Conservation (phyloP, 108 stramenopile species). For the Skeletonema grethae region DNA sequence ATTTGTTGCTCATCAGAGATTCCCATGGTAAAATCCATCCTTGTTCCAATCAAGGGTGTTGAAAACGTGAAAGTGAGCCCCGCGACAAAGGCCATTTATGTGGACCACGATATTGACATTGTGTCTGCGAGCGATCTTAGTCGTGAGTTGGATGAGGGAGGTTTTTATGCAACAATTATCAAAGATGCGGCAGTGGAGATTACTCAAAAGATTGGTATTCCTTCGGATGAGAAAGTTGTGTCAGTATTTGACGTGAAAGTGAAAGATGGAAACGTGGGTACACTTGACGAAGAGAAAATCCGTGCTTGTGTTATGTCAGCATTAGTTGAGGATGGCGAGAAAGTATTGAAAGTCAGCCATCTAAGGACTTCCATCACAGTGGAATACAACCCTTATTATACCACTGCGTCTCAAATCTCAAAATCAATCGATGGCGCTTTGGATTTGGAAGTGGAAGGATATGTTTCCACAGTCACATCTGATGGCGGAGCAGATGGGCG, state of each 20-base stretch:
- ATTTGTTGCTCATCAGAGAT: slow-evolving; percentile 70
- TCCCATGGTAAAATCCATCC: slow-evolving; percentile 44
- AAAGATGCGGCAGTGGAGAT: slow-evolving; percentile 41
- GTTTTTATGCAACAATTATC: slow-evolving; percentile 50
- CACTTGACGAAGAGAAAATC: neutral
- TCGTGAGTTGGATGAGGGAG: slow-evolving; percentile 44
- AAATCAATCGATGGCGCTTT: slow-evolving; percentile 33
- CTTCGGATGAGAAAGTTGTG: slow-evolving; percentile 19
- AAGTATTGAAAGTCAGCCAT: slow-evolving; percentile 18
- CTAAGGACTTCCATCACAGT: slow-evolving; percentile 38
- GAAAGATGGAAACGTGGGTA: slow-evolving; percentile 31
- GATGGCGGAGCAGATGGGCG: slow-evolving; percentile 35
- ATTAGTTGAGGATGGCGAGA: neutral
- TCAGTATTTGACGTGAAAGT: slow-evolving; percentile 36
- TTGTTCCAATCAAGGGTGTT: slow-evolving; percentile 50
- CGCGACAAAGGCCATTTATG: slow-evolving; percentile 56
- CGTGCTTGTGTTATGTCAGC: slow-evolving; percentile 9
- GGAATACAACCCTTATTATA: slow-evolving; percentile 36
- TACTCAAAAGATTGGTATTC: slow-evolving; percentile 31
- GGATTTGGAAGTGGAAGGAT: neutral
- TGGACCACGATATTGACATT: slow-evolving; percentile 55
- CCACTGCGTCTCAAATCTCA: slow-evolving; percentile 27
- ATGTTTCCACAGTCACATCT: neutral
- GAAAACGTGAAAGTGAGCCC: slow-evolving; percentile 53
- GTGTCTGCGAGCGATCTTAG: slow-evolving; percentile 51